Evolutionary conservation across 192 early-diverging fungal genomes (phyloP), one percentile per base, ranked within the genome.

Genomic region (Entomortierella lignicola): DNA sequence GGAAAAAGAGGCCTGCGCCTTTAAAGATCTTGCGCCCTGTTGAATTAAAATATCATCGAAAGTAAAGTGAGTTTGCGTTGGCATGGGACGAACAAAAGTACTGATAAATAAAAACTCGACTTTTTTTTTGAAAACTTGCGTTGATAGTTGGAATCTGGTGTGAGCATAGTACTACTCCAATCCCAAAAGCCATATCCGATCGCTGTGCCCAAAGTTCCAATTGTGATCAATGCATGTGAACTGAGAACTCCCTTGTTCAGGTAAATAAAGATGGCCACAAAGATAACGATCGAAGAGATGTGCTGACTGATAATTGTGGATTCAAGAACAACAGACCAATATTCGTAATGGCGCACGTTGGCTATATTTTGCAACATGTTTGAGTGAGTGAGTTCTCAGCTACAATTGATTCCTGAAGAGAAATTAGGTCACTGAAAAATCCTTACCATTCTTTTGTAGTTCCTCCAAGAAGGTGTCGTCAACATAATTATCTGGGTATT

Each of bases 401-500:
- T n/a, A n/a, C n/a, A n/a, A n/a, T n/a, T n/a, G n/a, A n/a, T n/a
- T n/a, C n/a, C n/a, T n/a, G n/a, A n/a, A n/a, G n/a, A n/a, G n/a
- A n/a, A n/a, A n/a, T n/a, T n/a, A n/a, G n/a, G n/a, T n/a, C n/a
- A 27, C 39, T 26, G 20, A 44, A 51, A 44, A 60, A 60, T 11
- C 34, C 52, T 58, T 86, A 91, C 90, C 93, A 82, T 97, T 98
- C 82, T 94, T 94, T 70, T 94, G 92, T 65, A 98, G 83, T 68
- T 93, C 88, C 72, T 92, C 90, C 51, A 98, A 70, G 71, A 98
- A 98, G 3, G 93, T 91, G 34, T 86, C 85, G 69, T 97, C 96
- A 1, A 97, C 94, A 80, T 97, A 94, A 80, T 97, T 94, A 77
- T 98, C 97, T 8, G 95, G 91, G 60, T 92, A 97, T 42, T 91